phyloP scores from a whole-genome alignment of 805 yeast species.

The Brettanomyces anomalus region DNA sequence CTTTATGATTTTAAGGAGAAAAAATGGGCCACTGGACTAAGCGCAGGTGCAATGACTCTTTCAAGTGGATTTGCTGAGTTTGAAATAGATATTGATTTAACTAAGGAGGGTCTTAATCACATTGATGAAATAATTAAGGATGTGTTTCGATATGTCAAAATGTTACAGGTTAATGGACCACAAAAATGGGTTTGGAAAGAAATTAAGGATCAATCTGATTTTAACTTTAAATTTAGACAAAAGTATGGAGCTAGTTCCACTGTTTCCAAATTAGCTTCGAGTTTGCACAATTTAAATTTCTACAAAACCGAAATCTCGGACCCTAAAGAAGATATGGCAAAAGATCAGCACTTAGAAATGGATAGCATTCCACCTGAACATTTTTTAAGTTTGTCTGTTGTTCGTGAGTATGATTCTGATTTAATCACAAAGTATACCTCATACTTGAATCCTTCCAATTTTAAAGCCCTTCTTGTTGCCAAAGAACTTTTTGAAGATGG shows the following conservation, averaged over 20 bases:
- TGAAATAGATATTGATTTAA: constrained; percentile 64
- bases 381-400: constrained; percentile 45
- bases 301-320: constrained; percentile 17
- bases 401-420: constrained; percentile 50
- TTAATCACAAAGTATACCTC: constrained; percentile 41
- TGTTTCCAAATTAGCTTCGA: constrained; percentile 40
- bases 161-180: constrained; percentile 51
- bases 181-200: constrained; percentile 79
- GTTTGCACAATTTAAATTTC: constrained; percentile 16
- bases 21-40: constrained; percentile 74
- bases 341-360: constrained; percentile 3
- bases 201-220: constrained; percentile 53
- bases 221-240: constrained; percentile 74
- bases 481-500: constrained; percentile 40
- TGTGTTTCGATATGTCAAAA: constrained; percentile 64
- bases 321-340: constrained; percentile 4
- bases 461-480: constrained; percentile 47
- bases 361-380: constrained; percentile 51
- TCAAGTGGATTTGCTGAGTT: constrained; percentile 64
- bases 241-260: constrained; percentile 65
- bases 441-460: constrained; percentile 47
- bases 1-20: constrained; percentile 56
- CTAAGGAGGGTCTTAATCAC: constrained; percentile 58
- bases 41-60: constrained; percentile 61
- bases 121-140: constrained; percentile 52